Base-by-base conservation (phyloP, 2,329 filamentous ascomycete genomes). In the Colletotrichum theobromicola region DNA sequence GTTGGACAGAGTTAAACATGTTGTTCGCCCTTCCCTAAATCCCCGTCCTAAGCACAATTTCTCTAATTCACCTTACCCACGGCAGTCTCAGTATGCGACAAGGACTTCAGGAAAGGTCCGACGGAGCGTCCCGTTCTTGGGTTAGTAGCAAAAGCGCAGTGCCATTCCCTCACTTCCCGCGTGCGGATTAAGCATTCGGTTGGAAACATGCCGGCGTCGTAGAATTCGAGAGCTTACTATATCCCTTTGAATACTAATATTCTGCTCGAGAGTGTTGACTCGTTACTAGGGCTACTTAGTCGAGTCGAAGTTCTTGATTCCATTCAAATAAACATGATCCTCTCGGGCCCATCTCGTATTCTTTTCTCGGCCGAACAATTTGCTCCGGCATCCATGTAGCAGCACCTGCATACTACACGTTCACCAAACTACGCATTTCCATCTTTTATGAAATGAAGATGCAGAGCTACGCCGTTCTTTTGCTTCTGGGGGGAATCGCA, bases 341-440 rank as follows among this genome's bases (percentile, higher is more conserved):
- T 50, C 42, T 46, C 6, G 10, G 42, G 42, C 10, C 42, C 18
- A 12, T 46, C 24, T 0, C 1, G 0, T 0, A 1, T 2, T 18
- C 1, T 3, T n/a, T 4, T 7, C 10, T 50, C 42, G n/a, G 42
- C 42, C 42, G 42, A 21, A 50, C n/a, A 21, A 5, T 50, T 46
- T 46, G 12, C 10, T 50, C 42, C 42, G 42, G n/a, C 7, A 50
- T 50, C 42, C 10, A 50, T 21, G 42, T 50, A 21, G 4, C 42
- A 50, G 42, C 42, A 50, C 42, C 42, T 50, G 42, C 42, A 50
- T 21, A 13, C n/a, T 13, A 13, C n/a, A 50, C 42, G 42, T n/a
- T 50, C 42, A 50, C 42, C 42, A 50, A 50, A 13, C n/a, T 50
- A 21, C 42, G n/a, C 2, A 50, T 50, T 21, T 13, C 10, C 2